Evolutionary conservation across 2,329 filamentous ascomycete species (phyloP).

Genomic region (Stenocarpella maydis): DNA sequence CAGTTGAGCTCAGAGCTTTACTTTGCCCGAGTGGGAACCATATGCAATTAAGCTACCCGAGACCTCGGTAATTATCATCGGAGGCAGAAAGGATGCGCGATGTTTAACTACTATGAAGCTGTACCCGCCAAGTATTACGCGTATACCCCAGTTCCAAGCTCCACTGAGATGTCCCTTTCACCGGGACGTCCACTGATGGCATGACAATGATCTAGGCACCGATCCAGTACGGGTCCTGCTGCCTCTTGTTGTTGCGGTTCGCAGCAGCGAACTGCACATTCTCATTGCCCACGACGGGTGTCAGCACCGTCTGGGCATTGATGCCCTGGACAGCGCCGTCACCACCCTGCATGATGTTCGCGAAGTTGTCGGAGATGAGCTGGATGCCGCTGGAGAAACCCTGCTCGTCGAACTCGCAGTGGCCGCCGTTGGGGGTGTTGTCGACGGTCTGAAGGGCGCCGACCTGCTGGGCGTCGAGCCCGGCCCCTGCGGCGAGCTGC

Average conservation of each 20-base stretch:
- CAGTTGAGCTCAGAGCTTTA: no score
- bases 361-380: constrained; percentile 62
- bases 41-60: no score
- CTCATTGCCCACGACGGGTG: constrained; percentile 56
- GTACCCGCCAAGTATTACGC: no score
- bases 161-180: neutral
- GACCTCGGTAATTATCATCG: no score
- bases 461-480: constrained; percentile 54
- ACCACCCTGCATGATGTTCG: constrained; percentile 61
- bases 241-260: constrained; percentile 22
- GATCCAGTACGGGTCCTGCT: constrained; percentile 6
- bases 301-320: constrained; percentile 57
- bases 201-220: neutral
- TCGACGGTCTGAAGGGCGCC: constrained; percentile 64
- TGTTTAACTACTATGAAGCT: no score
- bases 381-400: constrained; percentile 65
- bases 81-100: neutral
- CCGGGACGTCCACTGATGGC: neutral
- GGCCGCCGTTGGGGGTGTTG: constrained; percentile 62
- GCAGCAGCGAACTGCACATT: constrained; percentile 49
- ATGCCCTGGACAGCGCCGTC: constrained; percentile 59
- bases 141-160: no score
- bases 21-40: no score
- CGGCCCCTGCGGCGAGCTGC: constrained; percentile 52
- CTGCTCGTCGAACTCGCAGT: constrained; percentile 65